A percentile compares a stretch with the other conserved stretches of the same genome.
Conservation (phyloP, 2,329 filamentous ascomycete genomes). For the Neofusicoccum sp. region DNA sequence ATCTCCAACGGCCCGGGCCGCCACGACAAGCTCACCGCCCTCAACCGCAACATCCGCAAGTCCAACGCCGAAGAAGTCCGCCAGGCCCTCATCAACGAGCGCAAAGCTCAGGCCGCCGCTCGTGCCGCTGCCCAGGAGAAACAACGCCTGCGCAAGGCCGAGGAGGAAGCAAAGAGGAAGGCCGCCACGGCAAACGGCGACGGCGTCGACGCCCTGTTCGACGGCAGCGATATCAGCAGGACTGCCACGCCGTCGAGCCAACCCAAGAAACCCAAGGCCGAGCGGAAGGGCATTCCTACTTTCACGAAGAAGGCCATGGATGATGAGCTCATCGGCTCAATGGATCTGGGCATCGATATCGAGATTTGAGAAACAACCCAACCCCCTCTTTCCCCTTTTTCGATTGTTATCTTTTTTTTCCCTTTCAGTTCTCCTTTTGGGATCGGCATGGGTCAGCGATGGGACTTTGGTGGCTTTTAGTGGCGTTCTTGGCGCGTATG, state of each 20-base stretch:
- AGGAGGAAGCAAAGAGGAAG: constrained; percentile 53
- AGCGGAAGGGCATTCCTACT: constrained; percentile 58
- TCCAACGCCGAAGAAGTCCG: constrained; percentile 88
- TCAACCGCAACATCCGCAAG: constrained; percentile 82
- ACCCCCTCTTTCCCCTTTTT: background rate
- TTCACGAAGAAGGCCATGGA: constrained; percentile 78
- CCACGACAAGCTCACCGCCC: constrained; percentile 76
- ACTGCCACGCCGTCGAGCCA: constrained; percentile 50
- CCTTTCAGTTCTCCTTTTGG: background rate
- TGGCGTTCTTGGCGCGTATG: background rate
- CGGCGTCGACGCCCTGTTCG: constrained; percentile 47
- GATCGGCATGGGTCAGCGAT: constrained; percentile 1
- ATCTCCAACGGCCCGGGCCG: constrained; percentile 51
- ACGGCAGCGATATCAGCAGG: constrained; percentile 44
- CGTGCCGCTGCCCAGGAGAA: constrained; percentile 42
- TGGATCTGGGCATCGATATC: constrained; percentile 91
- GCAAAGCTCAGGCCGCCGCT: constrained; percentile 32
- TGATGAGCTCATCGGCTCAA: constrained; percentile 84
- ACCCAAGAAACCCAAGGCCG: constrained; percentile 51
- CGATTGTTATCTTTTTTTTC: background rate
- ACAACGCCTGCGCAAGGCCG: constrained; percentile 37
- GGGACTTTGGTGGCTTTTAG: background rate
- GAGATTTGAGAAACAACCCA: constrained; percentile 64
- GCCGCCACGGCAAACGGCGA: constrained; percentile 34
- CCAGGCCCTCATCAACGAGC: constrained; percentile 81